Evolutionary conservation across 1,284 basidiomycete species (phyloP).

Genomic region (Pascua sp.): DNA sequence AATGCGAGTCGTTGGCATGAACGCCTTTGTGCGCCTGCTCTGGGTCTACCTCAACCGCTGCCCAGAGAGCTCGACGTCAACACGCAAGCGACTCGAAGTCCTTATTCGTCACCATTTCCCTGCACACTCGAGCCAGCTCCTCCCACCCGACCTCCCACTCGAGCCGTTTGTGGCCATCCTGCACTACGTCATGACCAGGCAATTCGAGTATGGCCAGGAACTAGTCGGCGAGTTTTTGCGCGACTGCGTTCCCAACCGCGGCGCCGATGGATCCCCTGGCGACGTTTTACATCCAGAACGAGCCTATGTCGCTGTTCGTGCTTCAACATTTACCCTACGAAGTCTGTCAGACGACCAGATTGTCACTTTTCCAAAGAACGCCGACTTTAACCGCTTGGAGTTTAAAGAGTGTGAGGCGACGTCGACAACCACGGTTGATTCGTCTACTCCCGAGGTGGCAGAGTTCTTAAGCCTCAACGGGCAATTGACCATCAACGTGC

Average conservation of each 20-base stretch:
- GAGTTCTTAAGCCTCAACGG: slow-evolving; percentile 71
- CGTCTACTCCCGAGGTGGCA: slow-evolving; percentile 65
- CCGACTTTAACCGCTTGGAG: slow-evolving; percentile 62
- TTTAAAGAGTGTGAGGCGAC: slow-evolving; percentile 59
- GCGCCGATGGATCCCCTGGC: slow-evolving; percentile 36
- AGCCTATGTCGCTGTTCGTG: slow-evolving; percentile 70
- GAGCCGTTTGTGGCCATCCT: slow-evolving; percentile 75
- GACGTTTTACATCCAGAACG: slow-evolving; percentile 65
- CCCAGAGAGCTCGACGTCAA: slow-evolving; percentile 74
- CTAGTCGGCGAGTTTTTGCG: slow-evolving; percentile 74
- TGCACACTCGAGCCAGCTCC: slow-evolving; percentile 60
- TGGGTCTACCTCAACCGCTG: slow-evolving; percentile 96
- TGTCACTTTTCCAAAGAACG: slow-evolving; percentile 70
- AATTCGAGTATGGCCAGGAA: slow-evolving; percentile 82
- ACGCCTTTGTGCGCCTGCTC: slow-evolving; percentile 75
- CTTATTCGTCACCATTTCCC: slow-evolving; percentile 80
- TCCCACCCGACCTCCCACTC: slow-evolving; percentile 69
- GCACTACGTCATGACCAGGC: slow-evolving; percentile 77
- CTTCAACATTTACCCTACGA: slow-evolving; percentile 69
- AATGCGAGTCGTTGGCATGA: slow-evolving; percentile 69
- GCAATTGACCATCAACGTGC: slow-evolving; percentile 62
- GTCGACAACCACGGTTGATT: slow-evolving; percentile 59
- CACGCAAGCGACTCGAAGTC: slow-evolving; percentile 70
- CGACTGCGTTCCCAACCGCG: slow-evolving; percentile 55
- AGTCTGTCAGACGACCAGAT: slow-evolving; percentile 67